Percentiles rank a stretch among this genome's conserved stretches.
Conservation (phyloP, 2,329 filamentous ascomycete species). For the Penicillium sp. region DNA sequence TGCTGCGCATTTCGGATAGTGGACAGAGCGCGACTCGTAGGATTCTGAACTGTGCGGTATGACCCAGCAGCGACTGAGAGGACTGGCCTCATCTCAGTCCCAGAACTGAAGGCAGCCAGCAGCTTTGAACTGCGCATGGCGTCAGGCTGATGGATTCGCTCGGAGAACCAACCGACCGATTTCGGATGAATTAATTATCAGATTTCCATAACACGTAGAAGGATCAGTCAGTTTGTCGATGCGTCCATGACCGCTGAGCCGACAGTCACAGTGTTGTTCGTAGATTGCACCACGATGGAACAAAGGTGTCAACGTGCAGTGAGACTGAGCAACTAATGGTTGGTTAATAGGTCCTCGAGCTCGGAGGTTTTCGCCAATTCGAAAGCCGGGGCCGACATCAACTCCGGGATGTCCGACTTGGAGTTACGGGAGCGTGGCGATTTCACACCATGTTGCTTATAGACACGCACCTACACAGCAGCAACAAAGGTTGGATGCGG, state of each 20-base stretch:
- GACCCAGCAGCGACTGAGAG: constrained; percentile 2
- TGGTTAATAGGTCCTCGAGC: background rate
- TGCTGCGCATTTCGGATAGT: constrained; percentile 19
- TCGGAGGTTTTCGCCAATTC: constrained; percentile 5
- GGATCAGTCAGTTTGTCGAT: constrained; percentile 10
- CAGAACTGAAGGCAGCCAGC: constrained; percentile 30
- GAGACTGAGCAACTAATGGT: background rate
- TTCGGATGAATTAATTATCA: constrained; percentile 19
- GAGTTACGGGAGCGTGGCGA: background rate
- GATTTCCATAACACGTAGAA: constrained; percentile 31
- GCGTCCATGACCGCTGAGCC: constrained; percentile 18
- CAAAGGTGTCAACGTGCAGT: background rate
- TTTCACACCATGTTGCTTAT: background rate
- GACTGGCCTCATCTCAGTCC: constrained; percentile 4
- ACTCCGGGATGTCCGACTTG: background rate
- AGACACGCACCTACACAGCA: background rate
- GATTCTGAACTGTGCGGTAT: background rate
- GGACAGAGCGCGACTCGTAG: background rate
- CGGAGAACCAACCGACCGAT: constrained; percentile 20
- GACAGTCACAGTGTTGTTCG: background rate
- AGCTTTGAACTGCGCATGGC: constrained; percentile 42
- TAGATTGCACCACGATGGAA: background rate
- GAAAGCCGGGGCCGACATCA: constrained; percentile 3
- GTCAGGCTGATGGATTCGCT: constrained; percentile 21
- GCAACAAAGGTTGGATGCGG: background rate